Base-by-base conservation (phyloP, 345 rosid species). In the Aquilaria yunnanensis region DNA sequence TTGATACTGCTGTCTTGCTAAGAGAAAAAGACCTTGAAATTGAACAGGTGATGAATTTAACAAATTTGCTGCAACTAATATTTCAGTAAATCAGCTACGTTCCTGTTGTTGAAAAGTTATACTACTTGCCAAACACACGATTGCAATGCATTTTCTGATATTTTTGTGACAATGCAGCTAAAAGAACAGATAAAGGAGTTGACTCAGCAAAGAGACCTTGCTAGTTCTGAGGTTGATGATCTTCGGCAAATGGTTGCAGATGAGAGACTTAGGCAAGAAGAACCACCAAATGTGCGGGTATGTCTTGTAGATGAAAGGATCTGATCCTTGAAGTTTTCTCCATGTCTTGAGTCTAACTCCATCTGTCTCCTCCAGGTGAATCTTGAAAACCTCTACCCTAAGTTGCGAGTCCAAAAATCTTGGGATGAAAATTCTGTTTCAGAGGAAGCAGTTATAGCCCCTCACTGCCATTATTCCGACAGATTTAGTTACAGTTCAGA, bases 11-110 rank as follows among this genome's bases (percentile, higher is more conserved):
- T 48, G 72, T 65, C 5, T 60, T 81, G 33, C 77, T 88, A 66
- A 80, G 77, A 71, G 85, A 86, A 59, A 94, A 94, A 62, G 99
- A 90, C 72, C 76, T 79, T 66, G 82, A 90, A 60, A 88, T 94
- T 66, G 83, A 82, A 73, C 78, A 85, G 97, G 97, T 93, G 66
- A 63, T 56, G 41, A 33, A 23, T 16, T 16, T 16, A 16, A 51
- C 8, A 37, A 37, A 16, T 52, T 52, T 59, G 43, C 54, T 64
- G 65, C 61, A 68, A 16, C 23, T 16, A 16, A 16, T 16, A 16
- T 16, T 16, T 16, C 23, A 16, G 23, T 16, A 16, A 16, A 56
- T 68, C 64, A 61, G 8, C 8, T 37, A 37, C 4, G 43, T 16
- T 16, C 23, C 23, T 16, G 23, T 16, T 16, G 23, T 16, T 16